Conservation (phyloP, 2,329 filamentous ascomycete genomes). For the Colletotrichum sp. region DNA sequence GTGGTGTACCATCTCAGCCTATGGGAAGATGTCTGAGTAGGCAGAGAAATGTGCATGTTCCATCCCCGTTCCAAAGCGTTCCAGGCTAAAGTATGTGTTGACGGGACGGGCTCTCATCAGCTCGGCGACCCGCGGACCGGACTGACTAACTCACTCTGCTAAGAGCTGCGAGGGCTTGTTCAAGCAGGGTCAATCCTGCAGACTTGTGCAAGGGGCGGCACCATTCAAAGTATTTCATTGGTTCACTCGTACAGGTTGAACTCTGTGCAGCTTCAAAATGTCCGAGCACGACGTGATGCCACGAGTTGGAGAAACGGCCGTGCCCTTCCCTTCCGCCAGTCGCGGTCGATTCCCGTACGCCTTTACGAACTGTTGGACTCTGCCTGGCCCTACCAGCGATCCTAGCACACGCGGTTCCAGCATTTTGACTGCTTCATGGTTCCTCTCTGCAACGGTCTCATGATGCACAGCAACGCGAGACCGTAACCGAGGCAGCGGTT, state of each 20-base stretch:
- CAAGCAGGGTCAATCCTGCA: not conserved
- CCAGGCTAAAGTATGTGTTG: slow-evolving; percentile 10
- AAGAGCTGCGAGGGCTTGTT: not conserved
- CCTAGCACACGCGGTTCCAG: not conserved
- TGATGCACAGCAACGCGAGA: not conserved
- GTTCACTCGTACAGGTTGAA: not conserved
- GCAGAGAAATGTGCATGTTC: slow-evolving; percentile 21
- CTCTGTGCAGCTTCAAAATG: not conserved
- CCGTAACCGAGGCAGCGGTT: not conserved
- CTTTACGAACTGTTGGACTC: not conserved
- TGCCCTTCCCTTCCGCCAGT: not conserved
- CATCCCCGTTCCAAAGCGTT: slow-evolving; percentile 28
- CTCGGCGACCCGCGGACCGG: not conserved
- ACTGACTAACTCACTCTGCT: not conserved
- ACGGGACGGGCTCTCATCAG: not conserved
- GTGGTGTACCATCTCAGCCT: not conserved
- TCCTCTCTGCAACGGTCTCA: not conserved
- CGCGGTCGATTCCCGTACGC: not conserved
- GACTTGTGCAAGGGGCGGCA: not conserved
- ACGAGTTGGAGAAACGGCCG: not conserved
- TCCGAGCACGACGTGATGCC: not conserved
- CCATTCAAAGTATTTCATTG: not conserved
- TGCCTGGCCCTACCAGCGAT: not conserved
- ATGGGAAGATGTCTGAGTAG: not conserved
- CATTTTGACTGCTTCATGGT: not conserved